Conservation (phyloP, 257 asterid species). For the Penstemon newberryi region DNA sequence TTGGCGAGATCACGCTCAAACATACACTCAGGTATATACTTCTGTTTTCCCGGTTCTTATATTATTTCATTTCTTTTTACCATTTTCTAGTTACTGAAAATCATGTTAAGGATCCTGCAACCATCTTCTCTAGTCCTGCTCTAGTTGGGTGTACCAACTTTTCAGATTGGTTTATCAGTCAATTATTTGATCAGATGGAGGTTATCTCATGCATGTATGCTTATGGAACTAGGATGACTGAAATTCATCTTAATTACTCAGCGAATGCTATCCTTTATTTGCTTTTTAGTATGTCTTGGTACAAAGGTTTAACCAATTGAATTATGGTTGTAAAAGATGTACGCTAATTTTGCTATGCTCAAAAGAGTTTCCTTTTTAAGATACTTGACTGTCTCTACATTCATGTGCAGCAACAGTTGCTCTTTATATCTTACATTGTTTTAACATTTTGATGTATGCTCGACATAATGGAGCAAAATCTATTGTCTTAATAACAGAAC, state of each 20-base stretch:
- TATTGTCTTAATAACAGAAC: not conserved
- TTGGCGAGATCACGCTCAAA: conserved; percentile 97
- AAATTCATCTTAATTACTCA: too few species aligned
- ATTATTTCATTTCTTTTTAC: too few species aligned
- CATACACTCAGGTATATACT: conserved; percentile 77
- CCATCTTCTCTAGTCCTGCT: too few species aligned
- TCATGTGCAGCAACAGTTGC: too few species aligned
- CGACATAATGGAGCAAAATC: not conserved
- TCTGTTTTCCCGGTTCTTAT: too few species aligned
- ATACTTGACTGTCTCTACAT: not conserved
- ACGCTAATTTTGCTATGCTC: not conserved
- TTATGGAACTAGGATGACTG: too few species aligned
- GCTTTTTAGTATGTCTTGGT: too few species aligned
- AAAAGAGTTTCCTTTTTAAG: not conserved
- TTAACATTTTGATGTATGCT: not conserved
- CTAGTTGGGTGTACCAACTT: not conserved
- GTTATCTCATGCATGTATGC: too few species aligned
- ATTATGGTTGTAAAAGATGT: not conserved
- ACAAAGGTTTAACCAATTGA: not conserved
- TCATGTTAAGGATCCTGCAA: too few species aligned
- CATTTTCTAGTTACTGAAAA: too few species aligned
- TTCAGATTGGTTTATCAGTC: not conserved
- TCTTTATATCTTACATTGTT: not conserved
- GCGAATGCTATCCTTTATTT: too few species aligned
- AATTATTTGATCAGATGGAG: not conserved